A percentile compares a stretch with the other conserved stretches of the same genome.
phyloP scores from a whole-genome alignment of 352 stramenopile genomes.

The Chloridella minuta region DNA sequence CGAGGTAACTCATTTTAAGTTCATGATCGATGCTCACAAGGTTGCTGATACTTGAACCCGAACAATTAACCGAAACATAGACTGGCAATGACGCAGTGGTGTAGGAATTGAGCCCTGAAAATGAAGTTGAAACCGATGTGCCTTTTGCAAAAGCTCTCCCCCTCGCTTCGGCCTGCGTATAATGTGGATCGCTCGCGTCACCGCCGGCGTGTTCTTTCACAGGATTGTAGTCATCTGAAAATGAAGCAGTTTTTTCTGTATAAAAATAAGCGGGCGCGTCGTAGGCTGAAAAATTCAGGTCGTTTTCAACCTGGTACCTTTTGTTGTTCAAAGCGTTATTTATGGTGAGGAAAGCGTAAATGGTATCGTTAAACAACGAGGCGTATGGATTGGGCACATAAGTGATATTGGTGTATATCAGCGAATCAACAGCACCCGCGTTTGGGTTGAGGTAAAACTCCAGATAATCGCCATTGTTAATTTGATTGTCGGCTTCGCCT shows the following conservation, averaged over 20 bases:
- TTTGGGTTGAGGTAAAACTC: neutral
- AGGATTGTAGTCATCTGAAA: neutral
- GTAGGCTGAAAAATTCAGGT: neutral
- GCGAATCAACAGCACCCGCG: neutral
- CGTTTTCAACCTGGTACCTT: neutral
- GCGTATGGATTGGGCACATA: neutral
- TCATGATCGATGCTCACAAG: neutral
- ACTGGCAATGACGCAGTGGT: neutral
- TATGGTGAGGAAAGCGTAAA: neutral
- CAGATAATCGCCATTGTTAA: constrained; percentile 1
- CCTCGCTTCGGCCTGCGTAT: neutral
- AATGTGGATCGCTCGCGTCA: neutral
- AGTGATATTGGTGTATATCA: neutral
- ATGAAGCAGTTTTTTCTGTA: neutral
- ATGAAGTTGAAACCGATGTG: neutral
- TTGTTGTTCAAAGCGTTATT: neutral
- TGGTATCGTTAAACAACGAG: neutral
- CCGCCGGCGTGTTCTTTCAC: neutral
- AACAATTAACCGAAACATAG: neutral
- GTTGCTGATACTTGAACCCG: neutral
- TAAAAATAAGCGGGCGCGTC: neutral
- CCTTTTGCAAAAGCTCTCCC: neutral
- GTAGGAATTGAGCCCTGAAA: neutral
- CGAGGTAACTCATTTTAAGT: neutral
- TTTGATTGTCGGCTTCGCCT: neutral